Evolutionary conservation across 139 green algal genomes (phyloP), one percentile per base, ranked within the genome.

Genomic region (Tetraselmis chui): DNA sequence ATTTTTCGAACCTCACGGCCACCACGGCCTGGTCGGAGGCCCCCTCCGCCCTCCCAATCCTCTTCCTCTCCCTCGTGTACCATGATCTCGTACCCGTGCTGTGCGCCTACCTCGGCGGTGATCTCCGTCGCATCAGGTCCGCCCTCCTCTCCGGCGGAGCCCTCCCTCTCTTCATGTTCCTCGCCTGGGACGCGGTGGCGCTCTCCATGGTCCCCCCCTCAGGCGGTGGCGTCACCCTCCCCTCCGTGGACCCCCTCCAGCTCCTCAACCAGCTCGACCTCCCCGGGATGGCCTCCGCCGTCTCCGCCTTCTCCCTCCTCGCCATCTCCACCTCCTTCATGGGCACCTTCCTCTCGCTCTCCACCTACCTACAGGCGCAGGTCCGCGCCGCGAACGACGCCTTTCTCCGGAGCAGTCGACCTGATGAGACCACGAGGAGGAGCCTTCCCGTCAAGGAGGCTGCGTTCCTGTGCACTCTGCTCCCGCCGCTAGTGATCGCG

Each of bases 61-160:
- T 94, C 27, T 92, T 94, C 30, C 88, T 96, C 28, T 79, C 92
- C 1, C 81, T 95, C 0, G 92, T 96, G 1, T 96, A 88, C 77
- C 92, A 96, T 81, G 90, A 96, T 76, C 83, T 96, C n/a, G 80
- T 95, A 5, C 92, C 92, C 0, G 84, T 95, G 11, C 79, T 96
- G n/a, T 92, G 88, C 30, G 76, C 83, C 11, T 91, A 92, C 76
- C 86, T 96, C 45, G 85, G 82, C 1, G 90, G 87, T 29, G 88
- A 96, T 84, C 75, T 88, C 5, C 22, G 23, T 22, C 77, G 78
- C 26, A 85, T 95, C 25, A 83, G 88, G 22, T 80, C 59, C 5
- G 88, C 86, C 1, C 79, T 96, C 24, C 0, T 93, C 5, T 22
- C 86, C 58, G 92, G 92, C 30, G 77, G 59, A 28, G 24, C 84